Evolutionary conservation across 495 filamentous ascomycete species (phyloP).

Genomic region (Trichoderma asperelloides): DNA sequence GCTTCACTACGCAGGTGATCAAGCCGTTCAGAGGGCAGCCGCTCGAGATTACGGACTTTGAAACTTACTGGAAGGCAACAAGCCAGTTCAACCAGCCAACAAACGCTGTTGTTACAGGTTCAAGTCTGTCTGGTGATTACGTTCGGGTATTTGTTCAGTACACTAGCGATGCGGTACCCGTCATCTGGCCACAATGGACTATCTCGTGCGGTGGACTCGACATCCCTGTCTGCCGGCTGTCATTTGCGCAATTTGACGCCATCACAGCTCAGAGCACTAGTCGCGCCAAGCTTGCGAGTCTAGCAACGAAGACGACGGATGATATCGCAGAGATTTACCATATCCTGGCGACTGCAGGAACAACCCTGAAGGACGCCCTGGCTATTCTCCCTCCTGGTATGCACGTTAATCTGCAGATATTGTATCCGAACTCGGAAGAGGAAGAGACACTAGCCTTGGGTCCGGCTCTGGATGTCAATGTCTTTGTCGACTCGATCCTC

Average conservation of each 20-base stretch:
- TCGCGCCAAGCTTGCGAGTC: conserved; percentile 34
- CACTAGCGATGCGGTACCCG: conserved; percentile 76
- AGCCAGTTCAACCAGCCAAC: conserved; percentile 78
- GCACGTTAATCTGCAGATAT: conserved; percentile 77
- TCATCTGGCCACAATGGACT: conserved; percentile 76
- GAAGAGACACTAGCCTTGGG: conserved; percentile 58
- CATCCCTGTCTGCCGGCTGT: conserved; percentile 68
- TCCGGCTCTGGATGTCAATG: conserved; percentile 75
- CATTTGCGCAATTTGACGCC: conserved; percentile 59
- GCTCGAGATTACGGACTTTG: conserved; percentile 92
- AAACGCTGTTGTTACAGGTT: conserved; percentile 83
- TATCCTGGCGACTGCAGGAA: conserved; percentile 62
- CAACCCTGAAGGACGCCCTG: conserved; percentile 67
- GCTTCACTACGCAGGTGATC: conserved; percentile 89
- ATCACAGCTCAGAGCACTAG: conserved; percentile 48
- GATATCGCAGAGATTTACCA: conserved; percentile 59
- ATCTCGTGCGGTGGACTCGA: conserved; percentile 72
- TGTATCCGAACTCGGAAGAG: conserved; percentile 69
- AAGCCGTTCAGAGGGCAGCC: conserved; percentile 93
- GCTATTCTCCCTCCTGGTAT: conserved; percentile 61
- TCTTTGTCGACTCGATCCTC: conserved; percentile 73
- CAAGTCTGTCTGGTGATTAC: conserved; percentile 89
- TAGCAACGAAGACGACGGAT: conserved; percentile 35
- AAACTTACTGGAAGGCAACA: conserved; percentile 98
- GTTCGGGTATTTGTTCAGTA: conserved; percentile 84